Evolutionary conservation across 495 filamentous ascomycete species (phyloP).

Genomic region (Tuber umbilicatum): DNA sequence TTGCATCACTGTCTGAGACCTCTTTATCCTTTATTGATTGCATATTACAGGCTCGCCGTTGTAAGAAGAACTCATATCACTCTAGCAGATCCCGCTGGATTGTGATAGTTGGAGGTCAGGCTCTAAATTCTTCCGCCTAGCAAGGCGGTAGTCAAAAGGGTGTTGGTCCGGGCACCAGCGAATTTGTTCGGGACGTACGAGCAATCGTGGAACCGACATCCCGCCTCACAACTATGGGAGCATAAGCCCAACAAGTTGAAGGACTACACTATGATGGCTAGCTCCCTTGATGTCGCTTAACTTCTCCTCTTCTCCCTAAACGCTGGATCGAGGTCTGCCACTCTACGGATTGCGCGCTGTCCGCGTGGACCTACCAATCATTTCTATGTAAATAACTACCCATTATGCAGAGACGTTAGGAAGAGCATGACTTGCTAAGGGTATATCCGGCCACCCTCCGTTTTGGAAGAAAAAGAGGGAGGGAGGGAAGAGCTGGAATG

Average conservation of each 20-base stretch:
- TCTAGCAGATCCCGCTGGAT: conserved; percentile 52
- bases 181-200: conserved; percentile 86
- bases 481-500: too few species aligned
- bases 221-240: conserved; percentile 79
- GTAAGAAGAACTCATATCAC: conserved; percentile 76
- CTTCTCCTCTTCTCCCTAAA: conserved; percentile 92
- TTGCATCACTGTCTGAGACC: conserved; percentile 63
- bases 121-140: conserved; percentile 49
- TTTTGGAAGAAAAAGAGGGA: too few species aligned
- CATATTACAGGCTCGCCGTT: conserved; percentile 57
- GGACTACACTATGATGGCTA: conserved; percentile 93
- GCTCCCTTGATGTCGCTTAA: conserved; percentile 87
- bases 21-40: conserved; percentile 56
- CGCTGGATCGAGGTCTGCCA: conserved; percentile 72
- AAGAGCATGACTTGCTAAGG: conserved; percentile 69
- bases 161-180: conserved; percentile 83
- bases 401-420: conserved; percentile 80
- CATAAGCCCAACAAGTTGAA: conserved; percentile 79
- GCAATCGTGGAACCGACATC: conserved; percentile 92
- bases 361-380: conserved; percentile 88
- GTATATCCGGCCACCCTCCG: too few species aligned
- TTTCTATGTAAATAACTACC: conserved; percentile 95
- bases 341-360: conserved; percentile 79
- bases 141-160: conserved; percentile 96
- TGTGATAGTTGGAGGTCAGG: conserved; percentile 28